Evolutionary conservation across 169 alveolate genomes (phyloP).

Genomic region (Plasmodium yoelii): DNA sequence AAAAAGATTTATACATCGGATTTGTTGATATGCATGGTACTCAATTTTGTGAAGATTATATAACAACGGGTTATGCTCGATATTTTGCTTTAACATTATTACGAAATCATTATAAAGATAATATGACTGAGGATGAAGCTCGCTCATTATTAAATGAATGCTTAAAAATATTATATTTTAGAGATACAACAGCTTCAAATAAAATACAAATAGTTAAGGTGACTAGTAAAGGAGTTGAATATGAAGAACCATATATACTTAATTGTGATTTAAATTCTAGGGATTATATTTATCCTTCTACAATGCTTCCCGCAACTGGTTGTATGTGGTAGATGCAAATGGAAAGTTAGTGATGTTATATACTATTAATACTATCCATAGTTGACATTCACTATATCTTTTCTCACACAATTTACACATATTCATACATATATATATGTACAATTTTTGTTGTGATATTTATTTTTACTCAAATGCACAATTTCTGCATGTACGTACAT

Average conservation of each 20-base stretch:
- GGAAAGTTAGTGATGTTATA: neutral
- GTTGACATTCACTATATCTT: too few species aligned
- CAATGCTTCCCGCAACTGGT: conserved; percentile 70
- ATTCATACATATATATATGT: too few species aligned
- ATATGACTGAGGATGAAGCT: conserved; percentile 82
- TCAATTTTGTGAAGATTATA: conserved; percentile 77
- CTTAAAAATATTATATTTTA: conserved; percentile 58
- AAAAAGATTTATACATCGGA: conserved; percentile 69
- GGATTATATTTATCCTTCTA: conserved; percentile 61
- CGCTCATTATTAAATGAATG: conserved; percentile 78
- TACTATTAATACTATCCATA: neutral
- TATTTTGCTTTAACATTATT: conserved; percentile 80
- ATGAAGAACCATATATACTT: conserved; percentile 66
- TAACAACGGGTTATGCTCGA: conserved; percentile 80
- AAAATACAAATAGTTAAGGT: conserved; percentile 65
- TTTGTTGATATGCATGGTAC: conserved; percentile 82
- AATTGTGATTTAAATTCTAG: conserved; percentile 26
- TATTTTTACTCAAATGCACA: too few species aligned
- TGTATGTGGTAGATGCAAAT: conserved; percentile 63
- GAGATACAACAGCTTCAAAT: conserved; percentile 62
- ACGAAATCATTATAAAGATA: conserved; percentile 77
- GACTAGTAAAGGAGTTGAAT: conserved; percentile 74
- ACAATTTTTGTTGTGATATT: too few species aligned
- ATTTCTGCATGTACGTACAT: too few species aligned
- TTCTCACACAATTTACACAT: too few species aligned